Base-by-base conservation (phyloP, 2,329 filamentous ascomycete genomes). In the Ilyonectria mors-panacis region DNA sequence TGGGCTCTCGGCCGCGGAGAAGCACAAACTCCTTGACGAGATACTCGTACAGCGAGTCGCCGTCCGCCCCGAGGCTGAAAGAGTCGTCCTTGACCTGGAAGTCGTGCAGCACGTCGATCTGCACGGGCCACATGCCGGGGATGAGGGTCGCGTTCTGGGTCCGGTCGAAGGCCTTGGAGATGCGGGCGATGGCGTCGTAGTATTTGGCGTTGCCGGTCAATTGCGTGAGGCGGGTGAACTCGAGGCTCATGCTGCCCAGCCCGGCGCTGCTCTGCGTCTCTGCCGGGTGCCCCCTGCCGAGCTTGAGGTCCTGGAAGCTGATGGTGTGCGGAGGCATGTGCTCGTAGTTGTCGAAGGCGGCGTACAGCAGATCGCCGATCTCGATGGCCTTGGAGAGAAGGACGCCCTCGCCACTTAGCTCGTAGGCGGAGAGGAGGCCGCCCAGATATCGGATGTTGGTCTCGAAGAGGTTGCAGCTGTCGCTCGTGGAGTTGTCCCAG, bases 391-490 rank as follows among this genome's bases (percentile, higher is more conserved):
- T 92, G 54, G 80, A 79, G 56, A 92, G 81, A 53, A 92, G 78
- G 17, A 80, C 80, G 67, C 84, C 80, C 69, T 84, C 85, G 42
- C 82, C 83, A 71, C 88, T 91, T n/a, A 93, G 78, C 73, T 93
- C 91, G 73, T 92, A 92, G 0, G 91, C 90, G 10, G 88, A 87
- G 54, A 93, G 75, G 57, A 92, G 83, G 3, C 91, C 91, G 17
- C 91, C 91, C 0, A 93, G 84, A 74, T 92, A 92, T 37, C 91
- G 85, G 65, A 92, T 92, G 2, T 87, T 92, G 0, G 89, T 92
- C 78, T 93, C 91, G 63, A 92, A 92, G 1, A 92, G 79, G 57
- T 91, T 91, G 68, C 92, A 86, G 21, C 84, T 66, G 6, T 70
- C 59, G 3, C 67, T 69, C 0, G 70, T 77, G 0, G 87, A 86